Evolutionary conservation across 2,329 filamentous ascomycete species (phyloP).

Genomic region (Coleophoma eucalyptorum): DNA sequence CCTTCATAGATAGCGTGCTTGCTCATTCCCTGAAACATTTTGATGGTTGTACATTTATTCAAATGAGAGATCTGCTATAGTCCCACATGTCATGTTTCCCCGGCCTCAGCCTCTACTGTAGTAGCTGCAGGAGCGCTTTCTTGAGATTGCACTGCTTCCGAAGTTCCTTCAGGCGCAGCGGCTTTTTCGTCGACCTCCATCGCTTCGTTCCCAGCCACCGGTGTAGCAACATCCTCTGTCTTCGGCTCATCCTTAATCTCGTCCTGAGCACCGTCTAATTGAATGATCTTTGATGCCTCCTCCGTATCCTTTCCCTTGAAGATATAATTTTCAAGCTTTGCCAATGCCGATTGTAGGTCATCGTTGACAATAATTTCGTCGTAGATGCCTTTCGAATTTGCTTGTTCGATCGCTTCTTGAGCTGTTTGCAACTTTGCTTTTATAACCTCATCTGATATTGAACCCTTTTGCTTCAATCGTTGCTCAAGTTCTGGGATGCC

Average conservation of each 20-base stretch:
- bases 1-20: too few species aligned
- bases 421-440: slow-evolving; percentile 37
- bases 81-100: too few species aligned
- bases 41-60: too few species aligned
- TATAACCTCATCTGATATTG: slow-evolving; percentile 43
- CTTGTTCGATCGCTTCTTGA: slow-evolving; percentile 37
- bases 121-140: not conserved
- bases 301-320: slow-evolving; percentile 25
- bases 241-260: not conserved
- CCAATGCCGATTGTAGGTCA: slow-evolving; percentile 44
- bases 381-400: slow-evolving; percentile 41
- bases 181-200: not conserved
- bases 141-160: not conserved
- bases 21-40: too few species aligned
- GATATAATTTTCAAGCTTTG: slow-evolving; percentile 45
- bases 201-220: not conserved
- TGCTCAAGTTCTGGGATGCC: slow-evolving; percentile 31
- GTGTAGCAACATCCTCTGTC: slow-evolving; percentile 2
- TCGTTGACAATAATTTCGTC: slow-evolving; percentile 49
- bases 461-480: slow-evolving; percentile 37
- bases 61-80: too few species aligned
- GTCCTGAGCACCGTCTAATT: not conserved
- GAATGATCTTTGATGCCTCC: slow-evolving; percentile 2
- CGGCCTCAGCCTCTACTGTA: too few species aligned
- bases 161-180: not conserved